Percentiles rank a stretch among this genome's conserved stretches.
Evolutionary conservation across 768 basidiomycete genomes (phyloP).

Genomic region (Rickenella mellea): DNA sequence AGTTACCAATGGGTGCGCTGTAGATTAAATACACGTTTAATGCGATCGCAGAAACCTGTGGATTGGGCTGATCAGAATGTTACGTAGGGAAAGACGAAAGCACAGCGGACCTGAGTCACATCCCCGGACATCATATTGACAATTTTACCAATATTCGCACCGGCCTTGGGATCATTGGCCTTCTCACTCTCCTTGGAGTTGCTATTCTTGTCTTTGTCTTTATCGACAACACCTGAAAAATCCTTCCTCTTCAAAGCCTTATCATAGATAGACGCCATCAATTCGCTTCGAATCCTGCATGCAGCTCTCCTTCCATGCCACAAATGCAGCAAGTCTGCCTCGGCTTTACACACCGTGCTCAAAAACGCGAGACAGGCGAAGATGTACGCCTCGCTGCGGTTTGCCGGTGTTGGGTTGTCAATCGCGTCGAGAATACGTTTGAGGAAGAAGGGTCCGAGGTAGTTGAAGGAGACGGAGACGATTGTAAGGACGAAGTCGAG

Average conservation of each 20-base stretch:
- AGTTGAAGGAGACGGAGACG: conserved; percentile 65
- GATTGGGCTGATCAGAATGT: neutral
- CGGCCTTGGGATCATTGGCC: conserved; percentile 3
- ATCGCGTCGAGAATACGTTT: conserved; percentile 51
- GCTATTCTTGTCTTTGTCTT: conserved; percentile 29
- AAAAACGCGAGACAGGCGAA: conserved; percentile 72
- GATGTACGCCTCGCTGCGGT: conserved; percentile 55
- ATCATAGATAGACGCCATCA: conserved; percentile 83
- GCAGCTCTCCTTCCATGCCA: conserved; percentile 75
- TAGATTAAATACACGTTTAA: conserved; percentile 2
- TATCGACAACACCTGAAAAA: conserved; percentile 65
- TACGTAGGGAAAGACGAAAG: conserved; percentile 4
- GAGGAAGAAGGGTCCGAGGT: conserved; percentile 77
- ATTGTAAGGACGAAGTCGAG: conserved; percentile 63
- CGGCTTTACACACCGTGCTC: conserved; percentile 46
- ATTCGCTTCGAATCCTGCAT: conserved; percentile 62
- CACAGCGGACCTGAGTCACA: conserved; percentile 2
- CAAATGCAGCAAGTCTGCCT: conserved; percentile 65
- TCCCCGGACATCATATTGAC: conserved; percentile 24
- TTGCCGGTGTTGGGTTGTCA: conserved; percentile 35
- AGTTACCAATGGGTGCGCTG: neutral
- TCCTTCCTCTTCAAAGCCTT: conserved; percentile 81
- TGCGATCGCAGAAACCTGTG: neutral
- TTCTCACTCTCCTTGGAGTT: neutral
- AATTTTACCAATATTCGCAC: conserved; percentile 24